A percentile compares a stretch with the other conserved stretches of the same genome.
Evolutionary conservation across 352 stramenopile species (phyloP).

Genomic region (Phytophthora aleatoria): DNA sequence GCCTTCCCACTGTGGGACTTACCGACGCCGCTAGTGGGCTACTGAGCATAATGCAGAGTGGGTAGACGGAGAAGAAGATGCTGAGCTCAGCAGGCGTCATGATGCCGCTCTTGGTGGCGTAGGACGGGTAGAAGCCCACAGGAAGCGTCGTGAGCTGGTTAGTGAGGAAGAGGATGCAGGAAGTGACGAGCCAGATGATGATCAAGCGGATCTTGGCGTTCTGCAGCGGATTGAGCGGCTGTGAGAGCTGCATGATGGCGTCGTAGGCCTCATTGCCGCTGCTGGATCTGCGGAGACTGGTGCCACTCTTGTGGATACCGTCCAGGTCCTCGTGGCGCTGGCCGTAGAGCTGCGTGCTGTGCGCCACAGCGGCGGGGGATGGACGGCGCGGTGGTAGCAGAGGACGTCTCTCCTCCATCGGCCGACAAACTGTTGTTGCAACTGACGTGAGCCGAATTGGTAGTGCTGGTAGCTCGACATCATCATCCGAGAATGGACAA

Average conservation of each 20-base stretch:
- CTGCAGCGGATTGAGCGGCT: constrained; percentile 58
- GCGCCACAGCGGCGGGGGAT: constrained; percentile 12
- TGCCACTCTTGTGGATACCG: constrained; percentile 41
- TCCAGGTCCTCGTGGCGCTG: constrained; percentile 24
- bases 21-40: constrained; percentile 57
- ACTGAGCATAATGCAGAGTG: constrained; percentile 76
- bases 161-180: constrained; percentile 64
- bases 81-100: constrained; percentile 58
- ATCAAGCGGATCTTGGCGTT: constrained; percentile 45
- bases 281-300: constrained; percentile 32
- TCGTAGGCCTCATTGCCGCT: constrained; percentile 42
- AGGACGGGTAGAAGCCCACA: constrained; percentile 76
- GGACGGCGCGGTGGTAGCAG: constrained; percentile 21
- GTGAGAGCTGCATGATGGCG: constrained; percentile 66
- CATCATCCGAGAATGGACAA: background rate
- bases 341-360: constrained; percentile 18
- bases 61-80: constrained; percentile 77
- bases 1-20: constrained; percentile 49
- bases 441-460: background rate
- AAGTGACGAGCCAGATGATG: constrained; percentile 55
- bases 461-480: constrained; percentile 2
- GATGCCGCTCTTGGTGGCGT: constrained; percentile 48
- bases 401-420: constrained; percentile 31
- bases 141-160: constrained; percentile 79
- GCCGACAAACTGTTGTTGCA: constrained; percentile 1